Conservation (phyloP, 352 stramenopile species). For the Phytophthora uliginosa region DNA sequence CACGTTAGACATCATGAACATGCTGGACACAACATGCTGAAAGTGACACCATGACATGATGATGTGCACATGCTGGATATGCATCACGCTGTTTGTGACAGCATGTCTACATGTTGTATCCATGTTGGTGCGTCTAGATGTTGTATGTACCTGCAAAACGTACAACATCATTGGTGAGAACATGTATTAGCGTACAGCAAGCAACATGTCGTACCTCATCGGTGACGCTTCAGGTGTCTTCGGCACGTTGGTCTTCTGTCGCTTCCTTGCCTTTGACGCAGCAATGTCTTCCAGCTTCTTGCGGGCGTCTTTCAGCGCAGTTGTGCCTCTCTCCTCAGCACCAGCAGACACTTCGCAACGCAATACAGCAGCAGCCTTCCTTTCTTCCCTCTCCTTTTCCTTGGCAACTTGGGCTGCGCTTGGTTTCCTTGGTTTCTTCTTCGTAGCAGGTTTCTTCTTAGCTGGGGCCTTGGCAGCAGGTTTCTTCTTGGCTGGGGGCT, state of each 20-base stretch:
- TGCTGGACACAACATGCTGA: too few relatives aligned
- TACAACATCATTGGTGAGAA: slow-evolving; percentile 7
- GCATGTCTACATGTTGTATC: not conserved
- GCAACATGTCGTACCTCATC: not conserved
- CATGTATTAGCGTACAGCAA: slow-evolving; percentile 19
- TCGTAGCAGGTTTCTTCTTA: not conserved
- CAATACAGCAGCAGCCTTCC: not conserved
- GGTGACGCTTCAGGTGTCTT: not conserved
- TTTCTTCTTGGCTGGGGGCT: not conserved
- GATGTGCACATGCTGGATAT: too few relatives aligned
- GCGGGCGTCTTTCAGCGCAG: not conserved
- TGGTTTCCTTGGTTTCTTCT: slow-evolving; percentile 8
- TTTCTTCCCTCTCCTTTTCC: not conserved
- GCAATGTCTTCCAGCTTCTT: not conserved
- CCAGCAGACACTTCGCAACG: not conserved
- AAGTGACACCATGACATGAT: too few relatives aligned
- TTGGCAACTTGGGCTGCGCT: not conserved
- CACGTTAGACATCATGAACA: not conserved
- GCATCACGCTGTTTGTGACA: not conserved
- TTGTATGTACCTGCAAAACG: not conserved
- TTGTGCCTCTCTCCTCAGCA: not conserved
- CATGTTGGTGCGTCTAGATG: not conserved
- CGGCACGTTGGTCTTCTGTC: not conserved
- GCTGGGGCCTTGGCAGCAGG: not conserved
- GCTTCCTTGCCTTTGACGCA: not conserved